Evolutionary conservation across 257 asterid genomes (phyloP), one percentile per base, ranked within the genome.

Genomic region (Penstemon barbatus): DNA sequence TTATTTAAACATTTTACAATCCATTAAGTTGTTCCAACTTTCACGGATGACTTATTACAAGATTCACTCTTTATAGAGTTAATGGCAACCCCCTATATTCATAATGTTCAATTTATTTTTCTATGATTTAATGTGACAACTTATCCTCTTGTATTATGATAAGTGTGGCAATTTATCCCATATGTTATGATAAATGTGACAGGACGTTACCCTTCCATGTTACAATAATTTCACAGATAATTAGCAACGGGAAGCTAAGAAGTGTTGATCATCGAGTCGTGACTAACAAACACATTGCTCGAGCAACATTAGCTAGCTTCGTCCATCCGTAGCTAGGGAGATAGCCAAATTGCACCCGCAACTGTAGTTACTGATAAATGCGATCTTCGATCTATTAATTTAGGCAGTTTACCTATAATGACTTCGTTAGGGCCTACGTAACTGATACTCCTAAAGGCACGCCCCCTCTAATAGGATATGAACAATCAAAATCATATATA

Each of bases 191-290:
- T n/a, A n/a, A n/a, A n/a, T n/a, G n/a, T n/a, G n/a, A n/a, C n/a
- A n/a, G n/a, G n/a, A n/a, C n/a, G n/a, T n/a, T n/a, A n/a, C n/a
- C n/a, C n/a, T n/a, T n/a, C n/a, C n/a, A n/a, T n/a, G n/a, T n/a
- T n/a, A 25, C 33, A 1, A 25, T 10, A 33, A 33, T 7, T 48
- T 7, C 48, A 10, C 73, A 65, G 79, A 44, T 70, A 43, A 64
- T 78, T 7, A 73, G 79, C 61, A 78, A 65, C 4, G 74, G 75
- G 37, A 73, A 64, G 65, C 39, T 78, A 8, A 59, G 49, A 54
- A 68, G 76, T 51, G 62, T 41, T 6, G 67, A 54, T 48, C 82
- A 78, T 52, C 73, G 74, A 43, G 76, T 58, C 2, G 68, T 74
- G 65, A 76, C 77, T 4, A 75, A 71, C 53, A 9, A 70, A 52